Percentiles rank a stretch among this genome's conserved stretches.
These are phyloP conservation scores for Boletus sp. DNA, from an alignment of 768 basidiomycete genomes.

Conservation along the genomic window DNA sequence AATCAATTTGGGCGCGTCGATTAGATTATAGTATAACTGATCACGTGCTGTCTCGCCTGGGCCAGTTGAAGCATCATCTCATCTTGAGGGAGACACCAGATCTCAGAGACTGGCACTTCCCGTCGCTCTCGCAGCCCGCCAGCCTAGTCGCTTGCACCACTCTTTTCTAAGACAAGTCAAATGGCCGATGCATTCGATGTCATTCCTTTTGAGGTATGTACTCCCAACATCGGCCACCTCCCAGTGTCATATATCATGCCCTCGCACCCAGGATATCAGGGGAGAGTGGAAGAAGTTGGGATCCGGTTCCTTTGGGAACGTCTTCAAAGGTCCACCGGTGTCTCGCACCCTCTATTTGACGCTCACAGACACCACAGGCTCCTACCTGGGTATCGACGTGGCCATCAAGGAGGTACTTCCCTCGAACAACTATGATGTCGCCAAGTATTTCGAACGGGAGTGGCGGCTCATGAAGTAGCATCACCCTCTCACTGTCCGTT, in stretches of 20 bases:
- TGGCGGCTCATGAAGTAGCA: slow-evolving; percentile 90
- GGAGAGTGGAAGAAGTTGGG: slow-evolving; percentile 88
- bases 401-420: slow-evolving; percentile 96
- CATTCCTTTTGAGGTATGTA: slow-evolving; percentile 75
- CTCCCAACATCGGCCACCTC: not conserved
- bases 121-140: slow-evolving; percentile 1
- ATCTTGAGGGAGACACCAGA: not conserved
- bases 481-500: not conserved
- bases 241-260: not conserved
- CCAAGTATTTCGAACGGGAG: slow-evolving; percentile 98
- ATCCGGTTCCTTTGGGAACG: slow-evolving; percentile 90
- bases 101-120: not conserved
- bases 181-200: slow-evolving; percentile 80
- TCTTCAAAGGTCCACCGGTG: slow-evolving; percentile 62
- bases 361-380: slow-evolving; percentile 44
- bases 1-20: too few species aligned
- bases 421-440: slow-evolving; percentile 87
- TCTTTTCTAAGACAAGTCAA: not conserved
- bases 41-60: slow-evolving; percentile 25
- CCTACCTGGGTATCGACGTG: slow-evolving; percentile 92
- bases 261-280: slow-evolving; percentile 65
- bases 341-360: not conserved
- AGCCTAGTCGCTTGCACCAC: not conserved
- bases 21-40: not conserved
- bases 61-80: slow-evolving; percentile 3